phyloP scores from a whole-genome alignment of 257 asterid genomes.

The Solanum sejunctum region DNA sequence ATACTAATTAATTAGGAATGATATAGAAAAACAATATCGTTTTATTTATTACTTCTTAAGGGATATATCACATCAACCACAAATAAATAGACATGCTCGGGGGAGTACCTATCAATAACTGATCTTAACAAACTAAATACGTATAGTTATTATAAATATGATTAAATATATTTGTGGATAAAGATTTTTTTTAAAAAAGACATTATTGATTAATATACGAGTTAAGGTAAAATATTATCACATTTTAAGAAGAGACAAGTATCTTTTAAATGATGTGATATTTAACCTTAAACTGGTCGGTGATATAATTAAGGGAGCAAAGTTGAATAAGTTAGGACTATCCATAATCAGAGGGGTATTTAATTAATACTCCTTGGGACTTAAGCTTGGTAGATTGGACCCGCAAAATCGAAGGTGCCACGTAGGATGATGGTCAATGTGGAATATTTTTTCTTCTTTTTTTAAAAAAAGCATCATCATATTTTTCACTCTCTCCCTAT shows the following conservation, averaged over 20 bases:
- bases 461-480: too few relatives aligned
- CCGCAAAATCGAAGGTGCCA: slow-evolving; percentile 13
- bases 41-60: neutral
- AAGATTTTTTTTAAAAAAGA: neutral
- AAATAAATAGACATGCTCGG: neutral
- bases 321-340: neutral
- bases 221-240: neutral
- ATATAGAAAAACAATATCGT: neutral
- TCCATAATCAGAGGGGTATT: neutral
- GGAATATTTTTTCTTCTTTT: too few relatives aligned
- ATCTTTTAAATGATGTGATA: neutral
- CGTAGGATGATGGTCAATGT: neutral
- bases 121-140: neutral
- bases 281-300: neutral
- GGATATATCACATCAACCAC: neutral
- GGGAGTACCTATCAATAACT: neutral
- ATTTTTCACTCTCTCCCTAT: too few relatives aligned
- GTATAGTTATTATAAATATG: too few relatives aligned
- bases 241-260: neutral
- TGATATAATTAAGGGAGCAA: neutral
- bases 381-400: neutral
- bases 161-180: neutral
- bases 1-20: neutral
- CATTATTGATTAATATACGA: neutral
- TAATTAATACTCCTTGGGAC: neutral